A percentile compares a stretch with the other conserved stretches of the same genome.
Conservation (phyloP, 2,329 filamentous ascomycete genomes). For the Aureobasidium subglaciale region DNA sequence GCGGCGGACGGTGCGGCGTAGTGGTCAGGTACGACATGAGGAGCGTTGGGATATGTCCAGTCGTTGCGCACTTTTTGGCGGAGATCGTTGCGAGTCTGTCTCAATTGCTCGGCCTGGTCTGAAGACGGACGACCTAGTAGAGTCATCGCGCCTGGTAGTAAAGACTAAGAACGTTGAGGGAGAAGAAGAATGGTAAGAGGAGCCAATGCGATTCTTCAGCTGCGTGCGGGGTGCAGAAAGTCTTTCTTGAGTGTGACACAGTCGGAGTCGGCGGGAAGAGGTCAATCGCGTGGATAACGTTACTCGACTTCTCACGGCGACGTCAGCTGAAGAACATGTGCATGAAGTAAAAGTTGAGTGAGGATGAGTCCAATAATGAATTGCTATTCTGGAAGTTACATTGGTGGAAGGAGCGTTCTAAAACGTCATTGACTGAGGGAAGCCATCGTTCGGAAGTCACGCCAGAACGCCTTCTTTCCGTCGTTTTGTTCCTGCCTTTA, state of each 20-base stretch:
- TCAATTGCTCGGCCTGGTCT: constrained; percentile 32
- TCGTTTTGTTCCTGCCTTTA: background rate
- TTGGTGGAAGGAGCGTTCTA: background rate
- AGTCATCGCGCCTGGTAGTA: constrained; percentile 21
- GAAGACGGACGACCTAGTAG: constrained; percentile 23
- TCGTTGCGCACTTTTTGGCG: constrained; percentile 37
- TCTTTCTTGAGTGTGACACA: background rate
- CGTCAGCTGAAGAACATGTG: background rate
- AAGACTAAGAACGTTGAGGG: background rate
- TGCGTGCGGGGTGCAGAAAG: background rate
- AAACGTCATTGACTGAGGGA: constrained; percentile 1
- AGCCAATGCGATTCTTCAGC: background rate
- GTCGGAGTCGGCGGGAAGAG: background rate
- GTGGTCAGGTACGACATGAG: constrained; percentile 18
- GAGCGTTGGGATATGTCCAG: constrained; percentile 37
- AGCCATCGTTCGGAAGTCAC: background rate
- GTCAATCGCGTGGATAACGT: background rate
- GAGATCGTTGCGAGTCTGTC: constrained; percentile 36
- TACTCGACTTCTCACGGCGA: background rate
- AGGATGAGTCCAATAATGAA: background rate
- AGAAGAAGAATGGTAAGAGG: background rate
- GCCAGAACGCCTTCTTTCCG: background rate
- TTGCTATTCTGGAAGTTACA: background rate
- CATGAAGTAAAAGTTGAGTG: background rate
- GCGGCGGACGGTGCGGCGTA: background rate